Conservation (phyloP, 2,329 filamentous ascomycete species). For the Westerdykella aurantiaca region DNA sequence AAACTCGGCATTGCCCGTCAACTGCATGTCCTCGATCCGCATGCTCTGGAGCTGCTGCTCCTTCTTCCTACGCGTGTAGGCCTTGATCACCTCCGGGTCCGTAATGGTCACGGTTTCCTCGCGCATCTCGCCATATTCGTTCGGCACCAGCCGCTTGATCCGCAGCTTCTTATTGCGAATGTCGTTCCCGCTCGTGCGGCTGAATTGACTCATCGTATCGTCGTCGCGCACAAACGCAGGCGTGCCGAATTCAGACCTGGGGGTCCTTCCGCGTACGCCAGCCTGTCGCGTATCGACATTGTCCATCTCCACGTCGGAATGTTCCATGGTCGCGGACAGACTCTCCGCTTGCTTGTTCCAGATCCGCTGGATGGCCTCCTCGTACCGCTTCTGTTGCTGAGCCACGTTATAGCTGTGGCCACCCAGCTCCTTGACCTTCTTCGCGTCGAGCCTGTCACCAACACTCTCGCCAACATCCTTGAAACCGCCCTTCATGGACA, state of each 20-base stretch:
- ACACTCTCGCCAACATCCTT: conserved; percentile 84
- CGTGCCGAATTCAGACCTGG: conserved; percentile 61
- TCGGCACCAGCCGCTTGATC: conserved; percentile 64
- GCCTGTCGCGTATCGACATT: conserved; percentile 46
- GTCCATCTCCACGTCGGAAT: conserved; percentile 67
- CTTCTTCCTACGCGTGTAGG: conserved; percentile 75
- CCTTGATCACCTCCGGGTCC: conserved; percentile 79
- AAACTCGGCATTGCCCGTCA: conserved; percentile 61
- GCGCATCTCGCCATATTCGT: conserved; percentile 59
- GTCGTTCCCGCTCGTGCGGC: conserved; percentile 52
- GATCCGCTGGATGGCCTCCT: conserved; percentile 82
- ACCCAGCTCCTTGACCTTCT: conserved; percentile 61
- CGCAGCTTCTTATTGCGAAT: conserved; percentile 59
- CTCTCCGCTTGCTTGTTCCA: conserved; percentile 84
- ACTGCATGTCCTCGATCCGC: conserved; percentile 61
- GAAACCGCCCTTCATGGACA: conserved; percentile 98
- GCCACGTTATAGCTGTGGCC: conserved; percentile 98
- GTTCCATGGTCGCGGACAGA: conserved; percentile 65
- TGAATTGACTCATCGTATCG: conserved; percentile 59
- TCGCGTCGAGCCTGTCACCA: conserved; percentile 78
- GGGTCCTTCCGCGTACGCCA: conserved; percentile 49
- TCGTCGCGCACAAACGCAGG: conserved; percentile 56
- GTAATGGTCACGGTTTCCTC: conserved; percentile 58
- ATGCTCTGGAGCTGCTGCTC: conserved; percentile 65
- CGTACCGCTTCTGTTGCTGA: conserved; percentile 85